These are phyloP conservation scores for Beauveria brongniartii DNA, from an alignment of 2,329 filamentous ascomycete species.

Conservation along the genomic window DNA sequence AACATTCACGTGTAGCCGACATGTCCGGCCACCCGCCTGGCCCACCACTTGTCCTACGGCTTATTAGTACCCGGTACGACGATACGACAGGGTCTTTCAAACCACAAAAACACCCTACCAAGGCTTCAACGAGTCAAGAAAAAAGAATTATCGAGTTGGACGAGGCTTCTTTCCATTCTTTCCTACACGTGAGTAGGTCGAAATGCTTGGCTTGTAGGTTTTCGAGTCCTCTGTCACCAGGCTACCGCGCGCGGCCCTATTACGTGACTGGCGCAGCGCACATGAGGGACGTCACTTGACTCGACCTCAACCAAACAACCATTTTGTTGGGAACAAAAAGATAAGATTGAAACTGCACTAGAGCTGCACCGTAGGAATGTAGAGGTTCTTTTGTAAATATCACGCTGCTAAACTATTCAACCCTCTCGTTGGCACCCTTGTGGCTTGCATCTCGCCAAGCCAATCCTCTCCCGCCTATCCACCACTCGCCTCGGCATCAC, in stretches of 20 bases:
- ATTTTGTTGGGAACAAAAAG: background rate
- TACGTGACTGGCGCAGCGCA: background rate
- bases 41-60: background rate
- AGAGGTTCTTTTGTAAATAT: background rate
- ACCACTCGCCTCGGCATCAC: background rate
- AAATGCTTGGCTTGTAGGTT: too few species aligned
- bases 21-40: background rate
- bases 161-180: too few species aligned
- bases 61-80: slow-evolving; percentile 1
- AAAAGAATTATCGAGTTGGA: background rate
- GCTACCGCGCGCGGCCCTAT: background rate
- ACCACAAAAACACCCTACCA: background rate
- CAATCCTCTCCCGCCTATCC: too few species aligned
- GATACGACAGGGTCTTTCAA: background rate
- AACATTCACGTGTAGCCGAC: background rate
- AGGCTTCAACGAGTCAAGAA: background rate
- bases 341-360: too few species aligned
- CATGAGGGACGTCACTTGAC: slow-evolving; percentile 8
- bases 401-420: background rate
- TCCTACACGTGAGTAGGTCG: too few species aligned
- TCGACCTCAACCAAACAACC: background rate
- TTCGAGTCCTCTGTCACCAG: background rate
- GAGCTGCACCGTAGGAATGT: background rate
- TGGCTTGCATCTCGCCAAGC: too few species aligned
- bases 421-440: too few species aligned